phyloP scores from a whole-genome alignment of 495 filamentous ascomycete genomes.

The Penicillium angulare region DNA sequence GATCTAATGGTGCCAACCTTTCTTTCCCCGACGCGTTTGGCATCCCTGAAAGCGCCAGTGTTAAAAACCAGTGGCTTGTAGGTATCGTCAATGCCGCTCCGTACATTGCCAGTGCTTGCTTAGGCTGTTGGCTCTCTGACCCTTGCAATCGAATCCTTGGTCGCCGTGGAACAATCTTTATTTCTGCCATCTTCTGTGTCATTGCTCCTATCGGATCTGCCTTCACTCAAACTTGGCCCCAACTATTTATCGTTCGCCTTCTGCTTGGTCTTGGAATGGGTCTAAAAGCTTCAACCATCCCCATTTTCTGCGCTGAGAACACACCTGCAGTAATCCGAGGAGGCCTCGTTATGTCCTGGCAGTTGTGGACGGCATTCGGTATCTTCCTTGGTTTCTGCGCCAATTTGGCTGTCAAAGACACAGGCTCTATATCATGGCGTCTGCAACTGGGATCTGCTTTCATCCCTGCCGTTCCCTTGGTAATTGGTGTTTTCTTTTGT shows the following conservation, averaged over 20 bases:
- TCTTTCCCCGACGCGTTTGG: conserved; percentile 59
- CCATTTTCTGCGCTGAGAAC: conserved; percentile 63
- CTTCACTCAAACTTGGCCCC: conserved; percentile 54
- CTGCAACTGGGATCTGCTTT: conserved; percentile 65
- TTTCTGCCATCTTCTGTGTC: conserved; percentile 60
- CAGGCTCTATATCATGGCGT: conserved; percentile 58
- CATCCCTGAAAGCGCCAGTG: conserved; percentile 38
- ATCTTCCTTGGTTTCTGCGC: conserved; percentile 61
- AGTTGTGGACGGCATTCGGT: conserved; percentile 55
- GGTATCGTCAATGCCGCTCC: conserved; percentile 60
- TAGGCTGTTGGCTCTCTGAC: conserved; percentile 63
- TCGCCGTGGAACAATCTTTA: conserved; percentile 60
- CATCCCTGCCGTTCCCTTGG: conserved; percentile 66
- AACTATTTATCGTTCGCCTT: conserved; percentile 57
- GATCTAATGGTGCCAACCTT: conserved; percentile 70
- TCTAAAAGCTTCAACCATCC: conserved; percentile 57
- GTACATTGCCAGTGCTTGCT: conserved; percentile 35
- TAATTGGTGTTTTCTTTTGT: conserved; percentile 62
- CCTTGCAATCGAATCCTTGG: conserved; percentile 55
- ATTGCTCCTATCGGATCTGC: conserved; percentile 56
- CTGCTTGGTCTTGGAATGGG: conserved; percentile 69
- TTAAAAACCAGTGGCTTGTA: conserved; percentile 56
- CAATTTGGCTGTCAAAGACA: conserved; percentile 57
- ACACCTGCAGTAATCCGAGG: conserved; percentile 60
- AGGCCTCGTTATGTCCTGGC: conserved; percentile 64